Evolutionary conservation across 2,329 filamentous ascomycete genomes (phyloP).

Genomic region (Stemphylium lycopersici): DNA sequence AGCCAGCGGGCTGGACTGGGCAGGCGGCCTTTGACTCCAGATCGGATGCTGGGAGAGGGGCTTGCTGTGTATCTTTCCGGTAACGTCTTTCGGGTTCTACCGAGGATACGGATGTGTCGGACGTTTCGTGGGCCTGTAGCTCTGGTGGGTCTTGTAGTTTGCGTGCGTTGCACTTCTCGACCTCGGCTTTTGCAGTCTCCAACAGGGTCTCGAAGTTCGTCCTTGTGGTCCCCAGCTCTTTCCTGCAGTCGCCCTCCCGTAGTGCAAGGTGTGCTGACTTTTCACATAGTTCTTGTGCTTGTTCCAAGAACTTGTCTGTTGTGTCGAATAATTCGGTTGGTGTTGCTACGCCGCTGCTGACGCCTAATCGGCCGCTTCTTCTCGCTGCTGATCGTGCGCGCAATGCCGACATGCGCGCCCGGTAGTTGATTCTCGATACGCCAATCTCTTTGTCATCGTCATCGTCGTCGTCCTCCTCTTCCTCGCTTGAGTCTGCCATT

Average conservation of each 20-base stretch:
- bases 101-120: slow-evolving; percentile 25
- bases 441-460: slow-evolving; percentile 35
- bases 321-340: slow-evolving; percentile 59
- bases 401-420: slow-evolving; percentile 43
- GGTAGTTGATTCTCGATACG: slow-evolving; percentile 46
- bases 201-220: slow-evolving; percentile 68
- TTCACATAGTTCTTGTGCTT: slow-evolving; percentile 81
- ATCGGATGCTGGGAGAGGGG: slow-evolving; percentile 15
- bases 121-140: slow-evolving; percentile 22
- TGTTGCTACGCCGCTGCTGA: slow-evolving; percentile 16
- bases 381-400: slow-evolving; percentile 31
- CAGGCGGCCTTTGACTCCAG: slow-evolving; percentile 12
- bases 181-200: slow-evolving; percentile 59
- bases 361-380: slow-evolving; percentile 15
- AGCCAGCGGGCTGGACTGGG: slow-evolving; percentile 7
- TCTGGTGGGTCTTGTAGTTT: slow-evolving; percentile 20
- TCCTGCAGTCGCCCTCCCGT: slow-evolving; percentile 83
- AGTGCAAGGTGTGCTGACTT: slow-evolving; percentile 87
- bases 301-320: slow-evolving; percentile 79
- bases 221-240: slow-evolving; percentile 74
- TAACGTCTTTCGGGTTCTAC: slow-evolving; percentile 21
- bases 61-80: slow-evolving; percentile 22
- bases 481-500: slow-evolving; percentile 38
- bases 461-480: slow-evolving; percentile 32
- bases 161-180: slow-evolving; percentile 30